Evolutionary conservation across 2,329 filamentous ascomycete species (phyloP).

Genomic region (Monosporascus cannonballus): DNA sequence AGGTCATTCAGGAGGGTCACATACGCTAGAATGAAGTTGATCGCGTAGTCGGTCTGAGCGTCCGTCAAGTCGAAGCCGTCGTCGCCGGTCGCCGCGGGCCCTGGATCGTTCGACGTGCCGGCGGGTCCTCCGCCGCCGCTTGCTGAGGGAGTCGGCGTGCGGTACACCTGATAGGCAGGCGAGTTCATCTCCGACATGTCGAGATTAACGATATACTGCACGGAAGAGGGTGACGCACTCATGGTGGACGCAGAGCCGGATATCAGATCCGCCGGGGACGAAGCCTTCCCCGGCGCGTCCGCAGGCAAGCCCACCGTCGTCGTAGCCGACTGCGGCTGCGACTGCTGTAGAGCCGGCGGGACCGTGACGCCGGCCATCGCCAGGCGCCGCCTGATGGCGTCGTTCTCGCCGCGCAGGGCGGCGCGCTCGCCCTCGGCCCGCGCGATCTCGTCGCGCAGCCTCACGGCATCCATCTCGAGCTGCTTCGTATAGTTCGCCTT

Average conservation of each 20-base stretch:
- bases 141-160: slow-evolving; percentile 9
- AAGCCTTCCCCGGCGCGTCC: background rate
- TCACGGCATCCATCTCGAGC: slow-evolving; percentile 45
- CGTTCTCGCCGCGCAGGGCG: slow-evolving; percentile 36
- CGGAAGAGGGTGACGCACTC: background rate
- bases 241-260: slow-evolving; percentile 2
- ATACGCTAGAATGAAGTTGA: slow-evolving; percentile 50
- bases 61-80: slow-evolving; percentile 19
- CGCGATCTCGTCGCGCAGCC: slow-evolving; percentile 41
- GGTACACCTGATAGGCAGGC: slow-evolving; percentile 37
- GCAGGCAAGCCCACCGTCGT: background rate
- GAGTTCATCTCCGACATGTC: slow-evolving; percentile 36
- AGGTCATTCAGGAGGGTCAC: slow-evolving; percentile 8
- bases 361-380: slow-evolving; percentile 12
- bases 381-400: slow-evolving; percentile 32
- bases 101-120: background rate
- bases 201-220: slow-evolving; percentile 27
- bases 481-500: slow-evolving; percentile 50
- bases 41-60: slow-evolving; percentile 37
- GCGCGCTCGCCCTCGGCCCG: slow-evolving; percentile 33
- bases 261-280: background rate
- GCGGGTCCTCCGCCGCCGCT: slow-evolving; percentile 1
- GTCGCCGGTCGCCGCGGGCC: background rate
- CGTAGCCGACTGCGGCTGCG: background rate
- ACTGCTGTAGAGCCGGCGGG: background rate